Evolutionary conservation across 352 stramenopile species (phyloP).

Genomic region (Phytophthora cryptogea): DNA sequence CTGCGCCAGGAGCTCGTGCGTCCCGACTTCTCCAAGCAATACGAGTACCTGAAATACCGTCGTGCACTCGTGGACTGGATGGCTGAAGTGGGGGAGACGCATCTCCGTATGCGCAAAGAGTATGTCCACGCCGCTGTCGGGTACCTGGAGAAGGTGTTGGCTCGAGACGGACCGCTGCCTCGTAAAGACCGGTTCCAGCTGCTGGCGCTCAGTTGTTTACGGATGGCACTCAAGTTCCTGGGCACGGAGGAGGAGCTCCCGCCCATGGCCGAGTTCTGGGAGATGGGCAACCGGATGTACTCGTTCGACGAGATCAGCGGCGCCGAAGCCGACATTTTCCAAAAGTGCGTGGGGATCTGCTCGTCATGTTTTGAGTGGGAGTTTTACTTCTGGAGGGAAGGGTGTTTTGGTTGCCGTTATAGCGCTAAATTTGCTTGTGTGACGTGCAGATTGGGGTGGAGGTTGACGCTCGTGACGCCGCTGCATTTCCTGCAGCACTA

Average conservation of each 20-base stretch:
- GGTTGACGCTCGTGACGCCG: constrained; percentile 65
- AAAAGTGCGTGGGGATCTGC: constrained; percentile 38
- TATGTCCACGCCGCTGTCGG: constrained; percentile 80
- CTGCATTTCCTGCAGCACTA: constrained; percentile 87
- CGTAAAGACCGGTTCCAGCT: constrained; percentile 84
- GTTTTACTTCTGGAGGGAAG: constrained; percentile 5
- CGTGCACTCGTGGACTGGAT: constrained; percentile 88
- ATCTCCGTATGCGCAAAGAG: constrained; percentile 83
- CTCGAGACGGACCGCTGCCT: constrained; percentile 43
- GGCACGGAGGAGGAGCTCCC: constrained; percentile 83
- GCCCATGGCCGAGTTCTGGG: constrained; percentile 82
- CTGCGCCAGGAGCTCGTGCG: constrained; percentile 71
- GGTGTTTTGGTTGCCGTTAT: constrained; percentile 12
- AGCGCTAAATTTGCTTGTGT: constrained; percentile 31
- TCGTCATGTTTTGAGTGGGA: constrained; percentile 23
- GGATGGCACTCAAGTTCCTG: constrained; percentile 82
- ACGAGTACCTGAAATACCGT: constrained; percentile 86
- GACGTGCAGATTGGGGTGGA: constrained; percentile 68
- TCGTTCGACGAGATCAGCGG: constrained; percentile 83
- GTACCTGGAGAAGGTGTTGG: constrained; percentile 81
- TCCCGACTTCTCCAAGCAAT: constrained; percentile 72
- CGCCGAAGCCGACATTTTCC: constrained; percentile 60
- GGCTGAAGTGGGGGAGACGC: constrained; percentile 76
- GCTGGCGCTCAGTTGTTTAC: constrained; percentile 78
- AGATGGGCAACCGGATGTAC: constrained; percentile 87